Base-by-base conservation (phyloP, 768 basidiomycete genomes). In the Xerocomus potaroensis region DNA sequence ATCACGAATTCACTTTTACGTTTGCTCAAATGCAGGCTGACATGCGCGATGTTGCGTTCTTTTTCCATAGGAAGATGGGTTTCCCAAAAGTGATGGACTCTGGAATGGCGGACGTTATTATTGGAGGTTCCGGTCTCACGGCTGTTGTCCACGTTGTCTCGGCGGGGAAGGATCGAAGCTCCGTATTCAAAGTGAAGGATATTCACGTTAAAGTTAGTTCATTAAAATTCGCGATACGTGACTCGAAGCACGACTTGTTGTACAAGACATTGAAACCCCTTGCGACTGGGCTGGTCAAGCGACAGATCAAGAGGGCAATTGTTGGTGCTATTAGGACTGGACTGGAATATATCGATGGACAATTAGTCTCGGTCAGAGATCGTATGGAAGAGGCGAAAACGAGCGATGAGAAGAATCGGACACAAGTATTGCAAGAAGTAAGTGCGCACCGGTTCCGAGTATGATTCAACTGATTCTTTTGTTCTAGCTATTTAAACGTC, bases 31-130 rank as follows among this genome's bases (percentile, higher is more conserved):
- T 96, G 56, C 93, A 97, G 63, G 87, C 87, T 5, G 92, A 96
- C 55, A 87, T 98, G 80, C 79, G 88, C 14, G 93, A 97, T 56
- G 89, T 96, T 12, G 85, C 87, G 8, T 95, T 98, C 66, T 91
- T 85, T 63, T 93, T 90, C 74, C 76, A 75, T 54, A 90, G 83
- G 74, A 94, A 93, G 79, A 77, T 72, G 5, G 90, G 90, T 3
- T 79, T 90, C 56, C 80, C 86, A 3, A 91, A 84, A 73, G 67
- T 93, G 64, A 75, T 65, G 40, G 92, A 95, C 66, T 82, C 81
- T 6, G 92, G 91, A 35, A 65, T 93, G 15, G 91, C 91, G 6
- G 93, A 95, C 59, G 83, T 94, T 4, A 56, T 91, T 30, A 70
- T 96, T 38, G 87, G 90, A 12, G 94, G 94, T 5, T 70, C 83